Conservation (phyloP, 108 stramenopile species). For the Nitzschia palea region DNA sequence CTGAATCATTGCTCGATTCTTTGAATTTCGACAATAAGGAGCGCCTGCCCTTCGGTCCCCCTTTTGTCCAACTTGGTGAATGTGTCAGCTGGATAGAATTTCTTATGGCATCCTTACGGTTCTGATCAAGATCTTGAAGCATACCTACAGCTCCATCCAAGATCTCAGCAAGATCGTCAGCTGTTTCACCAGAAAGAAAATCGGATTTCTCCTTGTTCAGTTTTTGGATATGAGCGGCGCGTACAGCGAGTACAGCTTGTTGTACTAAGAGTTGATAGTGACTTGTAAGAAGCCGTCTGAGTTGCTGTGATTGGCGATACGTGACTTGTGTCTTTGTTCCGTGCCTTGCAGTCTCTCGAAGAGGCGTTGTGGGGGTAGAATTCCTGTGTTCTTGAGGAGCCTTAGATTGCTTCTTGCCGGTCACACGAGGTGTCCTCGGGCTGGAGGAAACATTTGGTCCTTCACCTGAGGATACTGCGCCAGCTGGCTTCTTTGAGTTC, state of each 20-base stretch:
- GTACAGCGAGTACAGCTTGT: conserved; percentile 72
- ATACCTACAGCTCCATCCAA: conserved; percentile 82
- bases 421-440: neutral
- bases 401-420: neutral
- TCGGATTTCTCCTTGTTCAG: conserved; percentile 25
- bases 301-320: conserved; percentile 50
- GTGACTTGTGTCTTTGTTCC: conserved; percentile 40
- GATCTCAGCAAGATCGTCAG: conserved; percentile 78
- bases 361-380: conserved; percentile 31
- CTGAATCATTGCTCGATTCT: conserved; percentile 13
- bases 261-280: conserved; percentile 84
- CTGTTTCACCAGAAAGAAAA: conserved; percentile 51
- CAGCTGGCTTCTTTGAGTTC: conserved; percentile 37
- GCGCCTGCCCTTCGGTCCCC: conserved; percentile 6
- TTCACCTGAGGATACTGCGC: no score
- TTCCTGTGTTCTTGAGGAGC: neutral
- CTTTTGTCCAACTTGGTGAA: neutral
- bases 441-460: neutral
- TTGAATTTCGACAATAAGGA: conserved; percentile 23
- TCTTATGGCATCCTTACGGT: conserved; percentile 86
- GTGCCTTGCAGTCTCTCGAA: conserved; percentile 27
- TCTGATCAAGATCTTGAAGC: conserved; percentile 89
- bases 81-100: conserved; percentile 58
- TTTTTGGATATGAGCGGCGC: conserved; percentile 56
- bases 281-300: conserved; percentile 48